These are phyloP conservation scores for Elongisporangium anandrum DNA, from an alignment of 352 stramenopile species.

Conservation along the genomic window DNA sequence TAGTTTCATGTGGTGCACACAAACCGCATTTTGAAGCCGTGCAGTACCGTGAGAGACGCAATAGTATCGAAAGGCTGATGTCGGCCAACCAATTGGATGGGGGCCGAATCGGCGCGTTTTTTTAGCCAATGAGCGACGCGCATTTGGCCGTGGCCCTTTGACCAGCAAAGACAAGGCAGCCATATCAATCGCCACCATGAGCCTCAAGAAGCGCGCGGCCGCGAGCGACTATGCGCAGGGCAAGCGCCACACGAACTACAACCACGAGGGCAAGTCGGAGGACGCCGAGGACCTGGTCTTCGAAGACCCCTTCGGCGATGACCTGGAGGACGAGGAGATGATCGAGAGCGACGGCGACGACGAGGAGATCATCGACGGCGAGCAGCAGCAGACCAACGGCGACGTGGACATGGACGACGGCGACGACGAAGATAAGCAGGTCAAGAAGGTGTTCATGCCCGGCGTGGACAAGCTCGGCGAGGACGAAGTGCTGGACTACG, in stretches of 20 bases:
- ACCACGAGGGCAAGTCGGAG: slow-evolving; percentile 24
- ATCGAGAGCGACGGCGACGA: slow-evolving; percentile 75
- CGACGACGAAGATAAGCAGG: slow-evolving; percentile 45
- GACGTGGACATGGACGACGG: slow-evolving; percentile 68
- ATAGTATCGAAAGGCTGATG: slow-evolving; percentile 4
- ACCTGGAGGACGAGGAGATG: slow-evolving; percentile 90
- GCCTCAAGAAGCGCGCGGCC: slow-evolving; percentile 68
- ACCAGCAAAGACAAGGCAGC: slow-evolving; percentile 8
- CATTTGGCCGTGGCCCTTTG: slow-evolving; percentile 2
- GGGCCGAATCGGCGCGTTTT: slow-evolving; percentile 13
- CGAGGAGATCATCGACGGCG: slow-evolving; percentile 55
- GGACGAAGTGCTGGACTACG: slow-evolving; percentile 97
- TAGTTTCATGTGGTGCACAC: slow-evolving; percentile 15
- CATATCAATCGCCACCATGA: slow-evolving; percentile 30
- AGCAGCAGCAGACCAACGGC: slow-evolving; percentile 31
- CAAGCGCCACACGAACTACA: slow-evolving; percentile 51
- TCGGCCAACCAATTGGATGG: slow-evolving; percentile 18
- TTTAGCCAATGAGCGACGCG: slow-evolving; percentile 26
- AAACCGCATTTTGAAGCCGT: not conserved
- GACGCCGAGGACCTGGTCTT: slow-evolving; percentile 75
- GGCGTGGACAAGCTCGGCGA: slow-evolving; percentile 87
- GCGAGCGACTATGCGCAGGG: slow-evolving; percentile 26
- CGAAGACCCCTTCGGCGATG: slow-evolving; percentile 87
- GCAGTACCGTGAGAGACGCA: not conserved
- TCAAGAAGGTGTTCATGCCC: slow-evolving; percentile 93